Percentiles rank a stretch among this genome's conserved stretches.
phyloP scores from a whole-genome alignment of 225 moss, liverwort and hornwort genomes.

The Pseudisothecium myosuroides region DNA sequence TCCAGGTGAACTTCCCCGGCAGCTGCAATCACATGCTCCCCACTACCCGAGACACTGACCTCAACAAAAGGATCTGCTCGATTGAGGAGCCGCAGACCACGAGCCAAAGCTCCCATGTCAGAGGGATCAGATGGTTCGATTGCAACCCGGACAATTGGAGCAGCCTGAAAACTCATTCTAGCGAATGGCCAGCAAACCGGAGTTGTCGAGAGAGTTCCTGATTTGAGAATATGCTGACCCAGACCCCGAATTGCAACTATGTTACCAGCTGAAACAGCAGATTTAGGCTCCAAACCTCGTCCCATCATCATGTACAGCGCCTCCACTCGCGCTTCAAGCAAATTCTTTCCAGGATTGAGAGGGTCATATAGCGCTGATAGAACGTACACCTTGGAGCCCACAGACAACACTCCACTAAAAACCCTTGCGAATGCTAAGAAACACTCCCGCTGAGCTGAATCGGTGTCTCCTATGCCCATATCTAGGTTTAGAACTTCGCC shows the following conservation, averaged over 20 bases:
- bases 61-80: slow-evolving; percentile 99
- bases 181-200: slow-evolving; percentile 84
- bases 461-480: slow-evolving; percentile 58
- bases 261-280: slow-evolving; percentile 70
- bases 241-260: slow-evolving; percentile 84
- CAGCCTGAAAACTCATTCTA: slow-evolving; percentile 95
- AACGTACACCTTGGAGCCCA: slow-evolving; percentile 65
- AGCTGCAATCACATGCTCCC: slow-evolving; percentile 95
- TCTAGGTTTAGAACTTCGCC: slow-evolving; percentile 52
- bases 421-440: slow-evolving; percentile 97
- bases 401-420: slow-evolving; percentile 70
- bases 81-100: slow-evolving; percentile 79
- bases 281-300: slow-evolving; percentile 74
- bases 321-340: slow-evolving; percentile 73
- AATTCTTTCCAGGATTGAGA: slow-evolving; percentile 44
- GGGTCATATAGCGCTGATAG: slow-evolving; percentile 80
- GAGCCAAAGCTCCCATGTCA: slow-evolving; percentile 84
- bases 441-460: slow-evolving; percentile 82
- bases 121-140: slow-evolving; percentile 90
- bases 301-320: slow-evolving; percentile 99
- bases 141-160: slow-evolving; percentile 93
- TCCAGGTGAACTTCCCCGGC: slow-evolving; percentile 97
- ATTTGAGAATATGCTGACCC: slow-evolving; percentile 88
- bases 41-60: slow-evolving; percentile 84
- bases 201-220: slow-evolving; percentile 74